Base-by-base conservation (phyloP, 208 protist species). In the Trypanosoma cruzi region DNA sequence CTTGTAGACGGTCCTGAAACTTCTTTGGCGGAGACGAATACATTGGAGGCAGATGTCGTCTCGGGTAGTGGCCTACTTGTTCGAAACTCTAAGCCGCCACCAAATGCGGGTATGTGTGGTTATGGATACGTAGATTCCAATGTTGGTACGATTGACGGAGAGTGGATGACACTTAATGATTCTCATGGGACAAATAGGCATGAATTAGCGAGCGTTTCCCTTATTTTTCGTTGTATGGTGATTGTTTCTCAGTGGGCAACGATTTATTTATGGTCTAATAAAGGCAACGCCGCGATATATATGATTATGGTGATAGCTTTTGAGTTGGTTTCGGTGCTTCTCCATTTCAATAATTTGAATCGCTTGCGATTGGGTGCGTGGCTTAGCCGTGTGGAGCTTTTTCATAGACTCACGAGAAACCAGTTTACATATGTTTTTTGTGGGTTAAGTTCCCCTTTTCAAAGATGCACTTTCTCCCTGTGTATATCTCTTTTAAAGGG, bases 1-100 rank as follows among this genome's bases (percentile, higher is more conserved):
- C 26, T 82, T 0, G 1, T 68, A 0, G 72, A 78, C 13, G 68
- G 55, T 16, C 73, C 69, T 18, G 68, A 75, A 44, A 37, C 2
- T 20, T 53, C 49, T 32, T 22, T 7, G 2, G 18, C 18, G 31
- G 42, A 54, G 22, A 11, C 16, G 22, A 49, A 10, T 36, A 31
- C 31, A 24, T 2, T 46, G 28, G 42, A 63, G 22, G 16, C 18
- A n/a, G 46, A 61, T 37, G 42, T 10, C 40, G 2, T 26, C 28
- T 46, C 61, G 20, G 49, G 29, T 42, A 44, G 10, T 56, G 36
- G 48, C 46, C 3, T 11, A 26, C 14, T 36, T 24, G 32, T 3
- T 34, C 13, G 0, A 24, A 46, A n/a, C 49, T 13, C 31, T 28
- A 26, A 7, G 28, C 36, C 1, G 22, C 22, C 20, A 3, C 29